Base-by-base conservation (phyloP, 345 rosid genomes). In the Lepidium sativum region DNA sequence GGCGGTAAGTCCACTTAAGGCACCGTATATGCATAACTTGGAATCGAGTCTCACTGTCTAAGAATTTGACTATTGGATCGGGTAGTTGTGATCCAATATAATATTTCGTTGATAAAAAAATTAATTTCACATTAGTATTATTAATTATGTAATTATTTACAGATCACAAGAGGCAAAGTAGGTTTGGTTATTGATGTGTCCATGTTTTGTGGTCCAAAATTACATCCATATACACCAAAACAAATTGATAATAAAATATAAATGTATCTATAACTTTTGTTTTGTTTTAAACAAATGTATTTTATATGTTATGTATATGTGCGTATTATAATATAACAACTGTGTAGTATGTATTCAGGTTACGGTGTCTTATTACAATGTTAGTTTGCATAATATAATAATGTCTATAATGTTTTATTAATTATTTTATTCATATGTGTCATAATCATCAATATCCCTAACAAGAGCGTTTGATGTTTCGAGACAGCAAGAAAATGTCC, bases 181-280 rank as follows among this genome's bases (percentile, higher is more conserved):
- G 67, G 67, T 65, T 66, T 59, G 72, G 62, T 27, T 59, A 55
- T 65, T 59, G 33, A 17, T 72, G 61, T 58, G 71, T 58, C 67
- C 67, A 65, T 65, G 37, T 42, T 72, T 50, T 29, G 76, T 66
- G 72, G 76, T 72, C 76, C 71, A 52, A 51, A 65, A 16, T 58
- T 50, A 49, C 55, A 72, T 66, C 50, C 59, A 66, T 50, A 27
- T 55, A 59, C 67, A 39, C 42, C 40, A 49, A 50, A 31, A 61
- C 62, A 60, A 60, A 12, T 12, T 44, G 37, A 52, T 17, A 42
- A 65, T 20, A 32, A 72, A 65, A 42, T n/a, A 50, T 21, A 38
- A 13, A 27, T 23, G 4, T 15, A 48, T 50, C 8, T 21, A 23
- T 27, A 7, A 27, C 1, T 25, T 25, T 25, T 0, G 4, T 21